Percentiles rank a stretch among this genome's conserved stretches.
phyloP scores from a whole-genome alignment of 768 basidiomycete species.

The Zangia roseola region DNA sequence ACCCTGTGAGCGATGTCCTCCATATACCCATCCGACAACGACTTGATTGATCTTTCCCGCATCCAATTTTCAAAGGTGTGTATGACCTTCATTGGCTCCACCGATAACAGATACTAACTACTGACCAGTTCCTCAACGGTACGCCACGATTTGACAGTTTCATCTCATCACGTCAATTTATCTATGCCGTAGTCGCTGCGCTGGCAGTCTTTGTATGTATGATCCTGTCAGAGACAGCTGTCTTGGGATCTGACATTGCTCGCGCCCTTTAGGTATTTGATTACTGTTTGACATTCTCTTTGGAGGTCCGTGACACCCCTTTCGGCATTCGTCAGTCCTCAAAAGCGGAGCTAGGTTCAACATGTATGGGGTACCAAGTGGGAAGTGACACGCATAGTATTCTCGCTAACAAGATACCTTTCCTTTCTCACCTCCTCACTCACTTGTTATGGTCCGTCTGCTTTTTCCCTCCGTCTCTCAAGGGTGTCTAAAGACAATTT shows the following conservation, averaged over 20 bases:
- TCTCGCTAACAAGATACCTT: slow-evolving; percentile 29
- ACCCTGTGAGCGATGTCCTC: slow-evolving; percentile 5
- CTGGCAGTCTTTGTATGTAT: slow-evolving; percentile 16
- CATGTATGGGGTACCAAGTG: slow-evolving; percentile 26
- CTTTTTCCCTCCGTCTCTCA: background rate
- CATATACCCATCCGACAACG: background rate
- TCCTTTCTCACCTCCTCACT: slow-evolving; percentile 18
- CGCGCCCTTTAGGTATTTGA: slow-evolving; percentile 13
- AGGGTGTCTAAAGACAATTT: background rate
- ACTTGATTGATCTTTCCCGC: slow-evolving; percentile 11
- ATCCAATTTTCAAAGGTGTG: slow-evolving; percentile 24
- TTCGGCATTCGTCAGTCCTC: background rate
- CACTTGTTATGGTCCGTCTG: slow-evolving; percentile 18
- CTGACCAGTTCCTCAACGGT: slow-evolving; percentile 21
- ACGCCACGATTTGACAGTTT: background rate
- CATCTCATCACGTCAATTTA: background rate
- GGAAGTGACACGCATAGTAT: slow-evolving; percentile 22
- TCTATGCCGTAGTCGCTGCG: slow-evolving; percentile 15
- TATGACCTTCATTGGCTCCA: background rate
- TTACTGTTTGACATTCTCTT: slow-evolving; percentile 23
- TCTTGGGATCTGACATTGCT: background rate
- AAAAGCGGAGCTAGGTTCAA: slow-evolving; percentile 14
- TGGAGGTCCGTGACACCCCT: slow-evolving; percentile 14
- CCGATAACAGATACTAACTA: background rate
- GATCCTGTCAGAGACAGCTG: background rate